Percentiles rank a stretch among this genome's conserved stretches.
These are phyloP conservation scores for Toxicodendron radicans DNA, from an alignment of 345 rosid genomes.

Conservation along the genomic window DNA sequence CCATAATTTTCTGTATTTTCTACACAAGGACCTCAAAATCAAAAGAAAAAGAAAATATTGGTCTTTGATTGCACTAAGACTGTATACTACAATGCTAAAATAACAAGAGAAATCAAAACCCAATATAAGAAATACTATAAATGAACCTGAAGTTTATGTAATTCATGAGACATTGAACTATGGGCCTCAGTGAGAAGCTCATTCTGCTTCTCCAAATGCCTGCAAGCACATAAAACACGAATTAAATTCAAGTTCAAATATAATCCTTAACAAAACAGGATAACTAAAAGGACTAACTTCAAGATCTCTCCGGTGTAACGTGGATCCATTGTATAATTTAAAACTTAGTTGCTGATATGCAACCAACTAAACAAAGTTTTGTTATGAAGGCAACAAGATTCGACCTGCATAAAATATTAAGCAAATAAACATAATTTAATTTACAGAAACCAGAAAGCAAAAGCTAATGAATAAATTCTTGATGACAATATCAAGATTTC, in stretches of 20 bases:
- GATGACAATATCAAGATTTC: no score
- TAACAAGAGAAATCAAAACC: background rate
- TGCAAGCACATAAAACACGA: conserved; percentile 12
- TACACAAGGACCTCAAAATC: no score
- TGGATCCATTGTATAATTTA: conserved; percentile 34
- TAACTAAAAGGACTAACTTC: conserved; percentile 18
- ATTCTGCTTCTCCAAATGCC: conserved; percentile 64
- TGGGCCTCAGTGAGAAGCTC: conserved; percentile 47
- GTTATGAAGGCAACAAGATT: background rate
- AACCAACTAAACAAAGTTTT: background rate
- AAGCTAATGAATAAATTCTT: no score
- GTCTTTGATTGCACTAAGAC: no score
- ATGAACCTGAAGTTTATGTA: conserved; percentile 54
- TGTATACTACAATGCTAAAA: no score
- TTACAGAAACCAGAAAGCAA: no score
- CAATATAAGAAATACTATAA: background rate
- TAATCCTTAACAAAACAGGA: background rate
- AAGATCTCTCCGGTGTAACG: conserved; percentile 30
- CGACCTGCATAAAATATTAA: conserved; percentile 5
- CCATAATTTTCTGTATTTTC: no score
- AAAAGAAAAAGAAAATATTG: no score
- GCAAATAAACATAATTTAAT: background rate
- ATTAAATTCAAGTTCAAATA: background rate
- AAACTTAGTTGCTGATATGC: no score
- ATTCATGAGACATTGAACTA: conserved; percentile 43